phyloP scores from a whole-genome alignment of 768 basidiomycete genomes.

The Atractiella rhizophila region DNA sequence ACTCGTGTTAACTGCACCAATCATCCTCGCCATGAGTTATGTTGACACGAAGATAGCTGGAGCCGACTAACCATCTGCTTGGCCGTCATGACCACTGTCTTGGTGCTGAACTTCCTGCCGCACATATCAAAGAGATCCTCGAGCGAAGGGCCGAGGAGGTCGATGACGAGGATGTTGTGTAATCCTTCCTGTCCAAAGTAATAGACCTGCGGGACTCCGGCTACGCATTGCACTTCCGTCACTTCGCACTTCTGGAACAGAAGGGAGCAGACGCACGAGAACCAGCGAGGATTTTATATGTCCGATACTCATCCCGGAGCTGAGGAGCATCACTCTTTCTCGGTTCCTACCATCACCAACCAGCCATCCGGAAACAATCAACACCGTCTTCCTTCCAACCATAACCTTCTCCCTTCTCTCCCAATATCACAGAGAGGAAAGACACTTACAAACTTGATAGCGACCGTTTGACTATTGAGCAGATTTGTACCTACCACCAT shows the following conservation, averaged over 20 bases:
- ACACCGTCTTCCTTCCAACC: neutral
- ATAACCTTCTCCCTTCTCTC: neutral
- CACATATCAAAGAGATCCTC: constrained; percentile 99
- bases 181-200: constrained; percentile 98
- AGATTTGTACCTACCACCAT: constrained; percentile 60
- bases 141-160: constrained; percentile 80
- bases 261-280: constrained; percentile 38
- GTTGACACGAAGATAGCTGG: neutral
- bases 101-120: constrained; percentile 83
- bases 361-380: neutral
- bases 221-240: constrained; percentile 25
- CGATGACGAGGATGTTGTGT: constrained; percentile 95
- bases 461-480: constrained; percentile 92
- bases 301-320: constrained; percentile 91
- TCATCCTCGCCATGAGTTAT: neutral
- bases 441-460: constrained; percentile 91
- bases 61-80: constrained; percentile 67
- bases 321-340: constrained; percentile 97
- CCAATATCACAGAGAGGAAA: neutral
- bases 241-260: neutral
- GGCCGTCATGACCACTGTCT: constrained; percentile 97
- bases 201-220: constrained; percentile 94
- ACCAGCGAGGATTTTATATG: constrained; percentile 79
- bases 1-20: constrained; percentile 58
- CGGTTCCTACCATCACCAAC: constrained; percentile 21